Conservation (phyloP, 2,329 filamentous ascomycete species). For the Paraphoma sp. region DNA sequence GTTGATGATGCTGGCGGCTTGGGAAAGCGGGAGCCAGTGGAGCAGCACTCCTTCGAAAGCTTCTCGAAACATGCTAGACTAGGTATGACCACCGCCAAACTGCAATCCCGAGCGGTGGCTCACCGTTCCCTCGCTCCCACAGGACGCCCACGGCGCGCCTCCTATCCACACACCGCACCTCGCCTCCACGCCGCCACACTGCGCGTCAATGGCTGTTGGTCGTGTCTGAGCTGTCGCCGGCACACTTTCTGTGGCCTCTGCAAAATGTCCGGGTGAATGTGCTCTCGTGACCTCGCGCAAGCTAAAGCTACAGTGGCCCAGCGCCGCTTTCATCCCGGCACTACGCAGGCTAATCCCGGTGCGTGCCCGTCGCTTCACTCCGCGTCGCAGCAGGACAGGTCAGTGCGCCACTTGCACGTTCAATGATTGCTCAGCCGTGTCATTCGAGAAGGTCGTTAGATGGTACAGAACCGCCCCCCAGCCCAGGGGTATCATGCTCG, state of each 20-base stretch:
- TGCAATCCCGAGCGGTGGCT: neutral
- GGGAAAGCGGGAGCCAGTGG: neutral
- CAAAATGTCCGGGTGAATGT: neutral
- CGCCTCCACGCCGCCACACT: too few relatives aligned
- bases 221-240: too few relatives aligned
- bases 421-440: neutral
- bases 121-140: neutral
- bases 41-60: neutral
- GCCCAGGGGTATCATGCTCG: slow-evolving; percentile 4
- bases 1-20: neutral
- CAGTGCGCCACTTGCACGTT: slow-evolving; percentile 1
- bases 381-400: neutral
- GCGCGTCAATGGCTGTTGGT: too few relatives aligned
- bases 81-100: neutral
- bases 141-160: neutral
- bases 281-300: neutral
- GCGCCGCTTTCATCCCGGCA: neutral
- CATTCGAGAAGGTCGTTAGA: neutral
- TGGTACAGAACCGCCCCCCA: neutral
- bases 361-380: slow-evolving; percentile 3
- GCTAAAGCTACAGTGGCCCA: neutral
- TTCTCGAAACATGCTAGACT: neutral
- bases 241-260: too few relatives aligned
- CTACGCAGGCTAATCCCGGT: neutral
- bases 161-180: too few relatives aligned